Evolutionary conservation across 2,329 filamentous ascomycete genomes (phyloP).

Genomic region (Biscogniauxia sp.): DNA sequence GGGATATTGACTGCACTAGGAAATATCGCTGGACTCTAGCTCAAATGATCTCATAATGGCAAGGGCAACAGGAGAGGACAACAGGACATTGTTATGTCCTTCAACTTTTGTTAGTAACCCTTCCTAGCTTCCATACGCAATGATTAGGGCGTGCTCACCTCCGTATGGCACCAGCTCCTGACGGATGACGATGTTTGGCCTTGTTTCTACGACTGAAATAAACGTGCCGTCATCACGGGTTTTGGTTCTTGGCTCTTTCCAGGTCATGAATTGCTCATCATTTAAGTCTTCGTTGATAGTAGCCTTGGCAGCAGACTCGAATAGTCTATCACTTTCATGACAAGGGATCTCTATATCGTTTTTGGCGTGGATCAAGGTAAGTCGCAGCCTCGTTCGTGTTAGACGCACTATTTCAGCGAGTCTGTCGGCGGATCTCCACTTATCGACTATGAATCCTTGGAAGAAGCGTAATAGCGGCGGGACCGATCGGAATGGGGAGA

Average conservation of each 20-base stretch:
- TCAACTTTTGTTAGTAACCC: background rate
- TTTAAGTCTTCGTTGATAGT: constrained; percentile 37
- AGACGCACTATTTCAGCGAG: constrained; percentile 55
- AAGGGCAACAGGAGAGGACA: constrained; percentile 60
- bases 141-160: constrained; percentile 39
- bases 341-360: constrained; percentile 83
- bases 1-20: background rate
- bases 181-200: constrained; percentile 47
- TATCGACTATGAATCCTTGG: constrained; percentile 67
- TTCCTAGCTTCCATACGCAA: background rate
- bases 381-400: constrained; percentile 54
- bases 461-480: constrained; percentile 63
- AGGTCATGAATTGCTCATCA: constrained; percentile 38
- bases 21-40: constrained; percentile 2
- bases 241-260: constrained; percentile 46
- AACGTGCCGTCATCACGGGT: constrained; percentile 46
- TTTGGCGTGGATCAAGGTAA: constrained; percentile 75
- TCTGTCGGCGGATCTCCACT: constrained; percentile 72
- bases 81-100: constrained; percentile 71
- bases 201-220: constrained; percentile 43
- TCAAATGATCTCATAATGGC: constrained; percentile 67
- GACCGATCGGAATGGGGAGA: constrained; percentile 70
- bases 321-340: constrained; percentile 64
- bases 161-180: constrained; percentile 55
- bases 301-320: constrained; percentile 56